Evolutionary conservation across 2,329 filamentous ascomycete genomes (phyloP).

Genomic region (Colletotrichum sojae): DNA sequence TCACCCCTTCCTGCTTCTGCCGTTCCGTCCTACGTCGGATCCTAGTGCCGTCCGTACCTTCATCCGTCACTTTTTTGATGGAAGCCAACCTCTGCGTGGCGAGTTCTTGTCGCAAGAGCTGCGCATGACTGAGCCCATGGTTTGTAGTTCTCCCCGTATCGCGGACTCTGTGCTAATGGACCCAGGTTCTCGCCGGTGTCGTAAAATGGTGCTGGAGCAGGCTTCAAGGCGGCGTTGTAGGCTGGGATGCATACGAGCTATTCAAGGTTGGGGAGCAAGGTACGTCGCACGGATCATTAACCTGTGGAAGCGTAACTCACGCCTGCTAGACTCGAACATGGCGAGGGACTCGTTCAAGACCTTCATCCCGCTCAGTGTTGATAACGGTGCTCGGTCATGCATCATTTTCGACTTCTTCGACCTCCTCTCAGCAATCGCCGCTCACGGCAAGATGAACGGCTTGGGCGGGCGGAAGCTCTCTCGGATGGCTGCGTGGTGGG

Average conservation of each 20-base stretch:
- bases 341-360: constrained; percentile 95
- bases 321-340: constrained; percentile 82
- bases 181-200: constrained; percentile 86
- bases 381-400: constrained; percentile 85
- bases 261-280: constrained; percentile 96
- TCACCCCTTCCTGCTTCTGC: constrained; percentile 91
- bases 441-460: constrained; percentile 93
- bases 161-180: constrained; percentile 39
- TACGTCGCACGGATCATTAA: constrained; percentile 56
- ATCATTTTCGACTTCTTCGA: constrained; percentile 99
- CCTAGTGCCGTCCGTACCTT: constrained; percentile 93
- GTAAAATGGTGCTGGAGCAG: constrained; percentile 99
- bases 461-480: constrained; percentile 94
- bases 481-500: constrained; percentile 97
- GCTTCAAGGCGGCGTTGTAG: constrained; percentile 90
- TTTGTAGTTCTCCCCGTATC: constrained; percentile 59
- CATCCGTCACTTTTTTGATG: constrained; percentile 91
- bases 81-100: constrained; percentile 74
- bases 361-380: constrained; percentile 94
- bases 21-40: constrained; percentile 94
- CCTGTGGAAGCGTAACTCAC: constrained; percentile 14
- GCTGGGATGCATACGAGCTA: constrained; percentile 96
- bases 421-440: constrained; percentile 89
- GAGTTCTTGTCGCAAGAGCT: constrained; percentile 86
- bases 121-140: constrained; percentile 93